These are phyloP conservation scores for Pichia thaimueangensis DNA, from an alignment of 805 yeast species.

Conservation along the genomic window DNA sequence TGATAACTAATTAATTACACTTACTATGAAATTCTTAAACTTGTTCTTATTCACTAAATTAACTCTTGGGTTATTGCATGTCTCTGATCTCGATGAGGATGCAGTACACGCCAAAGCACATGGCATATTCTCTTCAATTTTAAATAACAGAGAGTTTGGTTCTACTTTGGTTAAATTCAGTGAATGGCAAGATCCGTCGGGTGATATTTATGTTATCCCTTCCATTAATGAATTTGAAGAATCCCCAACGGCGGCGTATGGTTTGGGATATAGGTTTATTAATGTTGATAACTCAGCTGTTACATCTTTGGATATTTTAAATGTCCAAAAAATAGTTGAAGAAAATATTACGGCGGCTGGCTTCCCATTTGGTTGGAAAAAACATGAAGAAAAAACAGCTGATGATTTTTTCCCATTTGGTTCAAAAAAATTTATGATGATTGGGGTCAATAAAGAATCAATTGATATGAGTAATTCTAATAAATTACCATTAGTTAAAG, in stretches of 20 bases:
- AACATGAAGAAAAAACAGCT: conserved; percentile 14
- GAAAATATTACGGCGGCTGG: conserved; percentile 23
- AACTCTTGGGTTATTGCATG: too few relatives aligned
- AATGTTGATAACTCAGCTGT: conserved; percentile 10
- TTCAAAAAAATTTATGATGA: conserved; percentile 22
- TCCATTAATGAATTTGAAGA: neutral
- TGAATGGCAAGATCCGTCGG: conserved; percentile 25
- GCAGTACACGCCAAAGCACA: neutral
- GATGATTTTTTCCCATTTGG: conserved; percentile 22
- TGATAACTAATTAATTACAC: too few relatives aligned
- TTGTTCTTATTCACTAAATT: too few relatives aligned
- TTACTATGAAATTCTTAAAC: too few relatives aligned
- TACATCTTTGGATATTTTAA: neutral
- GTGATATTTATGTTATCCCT: conserved; percentile 23
- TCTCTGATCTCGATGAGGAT: too few relatives aligned
- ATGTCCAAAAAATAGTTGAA: conserved; percentile 19
- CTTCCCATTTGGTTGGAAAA: conserved; percentile 25
- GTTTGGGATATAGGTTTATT: conserved; percentile 13
- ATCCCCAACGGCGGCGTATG: neutral
- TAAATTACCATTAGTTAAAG: neutral
- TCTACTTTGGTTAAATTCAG: conserved; percentile 16
- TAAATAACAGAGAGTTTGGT: conserved; percentile 16
- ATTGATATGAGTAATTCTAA: neutral
- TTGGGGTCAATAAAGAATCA: conserved; percentile 16
- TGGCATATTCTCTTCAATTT: conserved; percentile 18